Evolutionary conservation across 371 early-diverging fungal species (phyloP), one percentile per base, ranked within the genome.

Genomic region (Mucor plumbeus): DNA sequence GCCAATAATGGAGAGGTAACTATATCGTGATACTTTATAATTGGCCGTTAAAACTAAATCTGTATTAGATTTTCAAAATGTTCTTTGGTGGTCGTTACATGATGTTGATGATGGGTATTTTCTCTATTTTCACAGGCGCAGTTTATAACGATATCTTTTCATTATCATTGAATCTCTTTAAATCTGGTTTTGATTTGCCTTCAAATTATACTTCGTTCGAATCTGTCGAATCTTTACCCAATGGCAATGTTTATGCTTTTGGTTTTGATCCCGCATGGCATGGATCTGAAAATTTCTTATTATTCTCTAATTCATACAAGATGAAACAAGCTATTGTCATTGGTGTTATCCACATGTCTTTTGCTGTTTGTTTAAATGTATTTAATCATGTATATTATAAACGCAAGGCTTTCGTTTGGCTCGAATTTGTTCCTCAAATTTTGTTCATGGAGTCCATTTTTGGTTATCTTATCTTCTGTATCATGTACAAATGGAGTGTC

Each of bases 311-410:
- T 86, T 97, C 98, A 40, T 97, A 99, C 88, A 99, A 99, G 88
- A 99, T 99, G 99, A 99, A 99, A 80, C 94, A 96, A 91, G 94
- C 98, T 36, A 91, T 99, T 69, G 88, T 99, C 59, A 73, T 99
- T 48, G 99, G 99, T 71, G 98, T 99, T 43, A 63, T 61, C 36
- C 58, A 48, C 48, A 99, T 99, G 99, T 81, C 89, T 8, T 93
- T 99, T 70, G 99, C 99, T 70, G 93, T 98, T 67, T 84, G 88
- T 64, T 85, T 99, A 70, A 88, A 94, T 53, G 86, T 94, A 21
- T 91, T 87, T 71, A 99, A 99, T 77, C 92, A 95, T 67, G 64
- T 88, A 61, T 90, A 97, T 85, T 96, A 91, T 71, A 90, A 92
- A 65, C 87, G 95, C 67, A 84, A 83, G 44, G 78, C 90, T 54